Conservation (phyloP, 805 yeast species). For the Komagataella populi region DNA sequence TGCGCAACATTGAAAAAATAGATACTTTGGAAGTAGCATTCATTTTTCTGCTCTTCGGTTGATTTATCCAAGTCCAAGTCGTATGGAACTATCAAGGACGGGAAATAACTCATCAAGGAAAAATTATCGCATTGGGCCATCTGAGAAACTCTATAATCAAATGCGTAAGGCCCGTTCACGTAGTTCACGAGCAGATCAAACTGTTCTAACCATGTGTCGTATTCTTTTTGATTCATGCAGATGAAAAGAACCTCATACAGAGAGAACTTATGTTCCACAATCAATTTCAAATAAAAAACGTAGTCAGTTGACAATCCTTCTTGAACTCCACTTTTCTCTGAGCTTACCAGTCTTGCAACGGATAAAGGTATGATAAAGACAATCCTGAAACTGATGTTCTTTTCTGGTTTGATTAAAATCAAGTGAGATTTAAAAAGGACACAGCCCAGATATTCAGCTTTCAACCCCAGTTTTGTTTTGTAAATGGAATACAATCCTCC, state of each 20-base stretch:
- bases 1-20: slow-evolving; percentile 10
- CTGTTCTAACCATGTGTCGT: slow-evolving; percentile 25
- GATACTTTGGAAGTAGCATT: not conserved
- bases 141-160: slow-evolving; percentile 14
- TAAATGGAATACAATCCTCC: slow-evolving; percentile 30
- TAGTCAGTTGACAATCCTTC: slow-evolving; percentile 16
- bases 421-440: slow-evolving; percentile 39
- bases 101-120: not conserved
- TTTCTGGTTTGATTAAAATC: slow-evolving; percentile 19
- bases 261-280: slow-evolving; percentile 27
- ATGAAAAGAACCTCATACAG: slow-evolving; percentile 31
- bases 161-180: slow-evolving; percentile 19
- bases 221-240: slow-evolving; percentile 20
- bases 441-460: slow-evolving; percentile 17
- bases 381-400: slow-evolving; percentile 16
- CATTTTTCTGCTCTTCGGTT: not conserved
- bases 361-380: slow-evolving; percentile 35
- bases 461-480: slow-evolving; percentile 12
- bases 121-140: not conserved
- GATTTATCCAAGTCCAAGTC: not conserved
- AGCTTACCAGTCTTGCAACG: slow-evolving; percentile 14
- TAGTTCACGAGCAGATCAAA: slow-evolving; percentile 13
- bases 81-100: not conserved
- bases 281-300: slow-evolving; percentile 24
- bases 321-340: slow-evolving; percentile 14